Evolutionary conservation across 2,329 filamentous ascomycete genomes (phyloP), one percentile per base, ranked within the genome.

Genomic region (Geoglossum cookeanum): DNA sequence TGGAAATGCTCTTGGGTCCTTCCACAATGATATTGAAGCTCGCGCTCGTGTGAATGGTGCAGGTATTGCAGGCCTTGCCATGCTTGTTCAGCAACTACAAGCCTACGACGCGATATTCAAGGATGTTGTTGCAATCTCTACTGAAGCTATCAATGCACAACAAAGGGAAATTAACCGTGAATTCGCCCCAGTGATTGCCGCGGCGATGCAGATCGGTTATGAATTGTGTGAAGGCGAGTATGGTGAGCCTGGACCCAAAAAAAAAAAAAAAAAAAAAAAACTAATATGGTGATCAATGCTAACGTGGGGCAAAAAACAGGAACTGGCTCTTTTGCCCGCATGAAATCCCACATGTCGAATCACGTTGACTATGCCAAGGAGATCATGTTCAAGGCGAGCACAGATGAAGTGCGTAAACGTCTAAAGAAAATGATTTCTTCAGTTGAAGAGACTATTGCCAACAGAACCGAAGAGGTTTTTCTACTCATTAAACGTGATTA

Each of bases 141-240:
- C 67, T 0, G 61, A 62, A 1, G 60, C 61, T 1, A 71, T 80
- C 60, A 75, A 68, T 0, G 66, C 69, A 4, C 59, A 68, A 3
- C 77, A 80, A 62, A 71, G 74, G 32, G 73, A 78, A 3, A 73
- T 74, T 15, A 81, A 74, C 61, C 74, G 78, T 3, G 68, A 75
- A 37, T 79, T 81, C 58, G 71, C 69, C 0, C 77, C 76, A 0
- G 68, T 69, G 1, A 72, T 82, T 56, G 63, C 67, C 3, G 48
- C 61, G 1, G 66, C 65, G 35, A 79, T 83, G 74, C 59, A 61
- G 1, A 59, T 65, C 1, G 72, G 69, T 0, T 82, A 82, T 62
- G 58, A 68, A 0, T 55, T 52, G 0, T 80, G 76, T 62, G 60
- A 65, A 3, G 61, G 65, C 0, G 75, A 80, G 62, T 44, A 45